Percentiles rank a stretch among this genome's conserved stretches.
Conservation (phyloP, 257 asterid species). For the Plantago elongata region DNA sequence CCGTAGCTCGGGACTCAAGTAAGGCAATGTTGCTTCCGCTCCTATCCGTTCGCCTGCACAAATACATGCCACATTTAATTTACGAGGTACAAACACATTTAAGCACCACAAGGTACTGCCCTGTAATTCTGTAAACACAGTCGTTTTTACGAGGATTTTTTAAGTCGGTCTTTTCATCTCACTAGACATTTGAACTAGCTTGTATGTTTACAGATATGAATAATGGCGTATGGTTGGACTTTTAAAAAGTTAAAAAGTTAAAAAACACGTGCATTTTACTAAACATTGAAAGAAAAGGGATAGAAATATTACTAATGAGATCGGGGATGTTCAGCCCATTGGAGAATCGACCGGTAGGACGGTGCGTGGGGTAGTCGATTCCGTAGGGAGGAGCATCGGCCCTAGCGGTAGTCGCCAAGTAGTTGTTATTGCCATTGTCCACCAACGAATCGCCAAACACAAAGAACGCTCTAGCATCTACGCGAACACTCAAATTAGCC, state of each 20-base stretch:
- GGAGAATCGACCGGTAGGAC: conserved; percentile 74
- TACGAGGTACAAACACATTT: too few relatives aligned
- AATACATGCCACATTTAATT: too few relatives aligned
- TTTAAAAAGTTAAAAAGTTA: too few relatives aligned
- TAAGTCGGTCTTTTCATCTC: too few relatives aligned
- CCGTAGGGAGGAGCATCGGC: conserved; percentile 82
- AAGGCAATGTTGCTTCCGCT: conserved; percentile 53
- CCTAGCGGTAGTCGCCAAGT: conserved; percentile 57
- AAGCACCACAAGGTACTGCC: too few relatives aligned
- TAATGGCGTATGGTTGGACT: too few relatives aligned
- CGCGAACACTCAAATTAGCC: conserved; percentile 7
- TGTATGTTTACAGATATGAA: too few relatives aligned
- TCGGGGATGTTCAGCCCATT: conserved; percentile 74
- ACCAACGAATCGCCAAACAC: conserved; percentile 76
- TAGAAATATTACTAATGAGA: conserved; percentile 43
- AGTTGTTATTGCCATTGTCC: conserved; percentile 77
- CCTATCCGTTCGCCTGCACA: conserved; percentile 61
- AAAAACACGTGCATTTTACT: too few relatives aligned
- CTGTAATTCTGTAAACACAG: too few relatives aligned
- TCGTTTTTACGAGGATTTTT: too few relatives aligned
- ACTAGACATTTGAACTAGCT: too few relatives aligned
- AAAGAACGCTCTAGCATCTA: conserved; percentile 49
- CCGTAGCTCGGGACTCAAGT: conserved; percentile 51
- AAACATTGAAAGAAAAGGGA: background rate
- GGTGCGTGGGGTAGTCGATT: conserved; percentile 57